phyloP scores from a whole-genome alignment of 169 alveolate species.

The Amoebophrya sp. region DNA sequence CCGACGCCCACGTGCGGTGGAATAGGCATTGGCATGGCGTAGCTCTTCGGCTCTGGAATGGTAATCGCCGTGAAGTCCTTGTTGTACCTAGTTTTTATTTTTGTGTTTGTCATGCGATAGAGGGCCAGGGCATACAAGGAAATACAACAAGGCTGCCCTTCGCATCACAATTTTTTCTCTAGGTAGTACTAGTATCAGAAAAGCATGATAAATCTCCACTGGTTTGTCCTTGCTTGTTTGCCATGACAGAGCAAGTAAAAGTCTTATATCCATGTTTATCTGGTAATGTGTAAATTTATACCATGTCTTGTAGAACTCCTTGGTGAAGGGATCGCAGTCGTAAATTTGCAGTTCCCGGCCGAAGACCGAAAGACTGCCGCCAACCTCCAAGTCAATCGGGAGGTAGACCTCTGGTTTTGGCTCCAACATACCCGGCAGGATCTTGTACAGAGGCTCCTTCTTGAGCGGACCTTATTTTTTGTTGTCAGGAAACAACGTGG shows the following conservation, averaged over 20 bases:
- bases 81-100: no score
- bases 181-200: no score
- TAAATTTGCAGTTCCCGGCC: constrained; percentile 59
- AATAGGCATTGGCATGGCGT: constrained; percentile 58
- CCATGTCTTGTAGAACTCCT: constrained; percentile 61
- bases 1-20: constrained; percentile 78
- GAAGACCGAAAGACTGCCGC: constrained; percentile 58
- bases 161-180: no score
- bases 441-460: constrained; percentile 18
- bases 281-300: no score
- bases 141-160: no score
- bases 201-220: no score
- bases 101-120: no score
- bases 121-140: no score
- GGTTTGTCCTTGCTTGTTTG: no score
- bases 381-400: constrained; percentile 64
- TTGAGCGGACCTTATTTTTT: constrained; percentile 25
- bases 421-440: not conserved
- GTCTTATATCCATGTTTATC: no score
- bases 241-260: no score
- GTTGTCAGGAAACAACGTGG: no score
- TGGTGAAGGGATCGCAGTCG: constrained; percentile 69
- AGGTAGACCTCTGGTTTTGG: constrained; percentile 39
- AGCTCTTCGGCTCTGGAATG: constrained; percentile 48
- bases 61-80: constrained; percentile 38